Base-by-base conservation (phyloP, 768 basidiomycete genomes). In the Lentinula raphanica region DNA sequence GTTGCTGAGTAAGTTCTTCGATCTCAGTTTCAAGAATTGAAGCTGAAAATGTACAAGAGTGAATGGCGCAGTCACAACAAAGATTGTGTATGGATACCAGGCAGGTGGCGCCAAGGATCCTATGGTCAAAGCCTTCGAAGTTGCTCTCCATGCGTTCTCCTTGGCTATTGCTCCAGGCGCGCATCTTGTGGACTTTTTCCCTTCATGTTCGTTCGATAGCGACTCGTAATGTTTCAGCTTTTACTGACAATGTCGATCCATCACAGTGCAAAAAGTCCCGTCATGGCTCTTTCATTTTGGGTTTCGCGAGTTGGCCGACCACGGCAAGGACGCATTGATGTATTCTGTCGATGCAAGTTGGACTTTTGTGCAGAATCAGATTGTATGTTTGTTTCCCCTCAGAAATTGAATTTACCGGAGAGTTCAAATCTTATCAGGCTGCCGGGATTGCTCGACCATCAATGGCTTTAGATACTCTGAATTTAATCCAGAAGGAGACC, bases 21-120 rank as follows among this genome's bases (percentile, higher is more conserved):
- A n/a, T 6, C n/a, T n/a, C 32, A 6, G 32, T 39, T 35, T 9
- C 8, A n/a, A n/a, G n/a, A n/a, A n/a, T n/a, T n/a, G n/a, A n/a
- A n/a, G n/a, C 31, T n/a, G 50, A 32, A 28, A 17, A 17, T 40
- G 9, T 11, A 2, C 5, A 6, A 19, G 49, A 35, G 32, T 35
- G 0, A 50, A 50, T 39, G 48, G 66, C 1, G 61, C 64, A 1
- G 60, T 61, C 2, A 58, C 66, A 19, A 61, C 65, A 9, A 59
- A 59, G 25, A 60, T 68, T 21, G 64, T 71, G 2, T 74, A 72
- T 54, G 76, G 76, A 3, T 68, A 74, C 32, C 60, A 63, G 8
- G 70, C 62, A 56, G 74, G 64, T 53, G 71, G 11, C 35, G 31
- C 32, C 15, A 57, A 64, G n/a, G 59, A 65, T 17, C 68, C 71